A percentile compares a stretch with the other conserved stretches of the same genome.
These are phyloP conservation scores for Multifurca ochricompacta DNA, from an alignment of 768 basidiomycete genomes.

Conservation along the genomic window DNA sequence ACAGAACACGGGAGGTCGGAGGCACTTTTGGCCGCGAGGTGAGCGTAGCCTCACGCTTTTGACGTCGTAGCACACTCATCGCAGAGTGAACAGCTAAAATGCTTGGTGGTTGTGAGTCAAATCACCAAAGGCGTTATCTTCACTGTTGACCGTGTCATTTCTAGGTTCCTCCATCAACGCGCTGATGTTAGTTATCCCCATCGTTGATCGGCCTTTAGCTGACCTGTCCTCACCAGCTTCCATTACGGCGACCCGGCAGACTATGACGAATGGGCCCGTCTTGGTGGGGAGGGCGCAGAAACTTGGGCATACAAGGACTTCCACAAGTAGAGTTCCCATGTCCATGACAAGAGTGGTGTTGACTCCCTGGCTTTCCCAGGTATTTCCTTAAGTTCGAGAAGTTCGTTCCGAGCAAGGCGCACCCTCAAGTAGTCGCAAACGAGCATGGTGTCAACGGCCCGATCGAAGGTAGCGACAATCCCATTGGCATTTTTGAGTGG, in stretches of 20 bases:
- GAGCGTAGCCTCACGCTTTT: neutral
- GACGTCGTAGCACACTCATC: neutral
- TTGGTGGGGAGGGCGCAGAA: conserved; percentile 39
- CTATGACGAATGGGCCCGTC: conserved; percentile 56
- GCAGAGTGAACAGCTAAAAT: conserved; percentile 41
- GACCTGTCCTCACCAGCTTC: conserved; percentile 22
- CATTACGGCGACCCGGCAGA: conserved; percentile 63
- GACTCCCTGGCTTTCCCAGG: conserved; percentile 29
- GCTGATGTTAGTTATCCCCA: conserved; percentile 29
- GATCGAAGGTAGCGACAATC: conserved; percentile 30
- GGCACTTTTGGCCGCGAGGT: conserved; percentile 63
- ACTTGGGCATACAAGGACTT: conserved; percentile 56
- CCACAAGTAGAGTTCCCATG: conserved; percentile 30
- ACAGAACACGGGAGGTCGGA: conserved; percentile 36
- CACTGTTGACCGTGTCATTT: neutral
- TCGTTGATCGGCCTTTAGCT: neutral
- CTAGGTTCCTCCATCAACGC: conserved; percentile 62
- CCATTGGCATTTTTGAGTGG: neutral
- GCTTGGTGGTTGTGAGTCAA: conserved; percentile 60
- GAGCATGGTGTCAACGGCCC: conserved; percentile 48
- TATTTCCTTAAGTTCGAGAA: conserved; percentile 66
- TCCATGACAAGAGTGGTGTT: neutral
- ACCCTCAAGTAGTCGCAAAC: conserved; percentile 40
- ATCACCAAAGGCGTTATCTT: neutral
- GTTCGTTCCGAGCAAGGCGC: conserved; percentile 42